Evolutionary conservation across 2,329 filamentous ascomycete genomes (phyloP), one percentile per base, ranked within the genome.

Genomic region (Paraphoma sp.): DNA sequence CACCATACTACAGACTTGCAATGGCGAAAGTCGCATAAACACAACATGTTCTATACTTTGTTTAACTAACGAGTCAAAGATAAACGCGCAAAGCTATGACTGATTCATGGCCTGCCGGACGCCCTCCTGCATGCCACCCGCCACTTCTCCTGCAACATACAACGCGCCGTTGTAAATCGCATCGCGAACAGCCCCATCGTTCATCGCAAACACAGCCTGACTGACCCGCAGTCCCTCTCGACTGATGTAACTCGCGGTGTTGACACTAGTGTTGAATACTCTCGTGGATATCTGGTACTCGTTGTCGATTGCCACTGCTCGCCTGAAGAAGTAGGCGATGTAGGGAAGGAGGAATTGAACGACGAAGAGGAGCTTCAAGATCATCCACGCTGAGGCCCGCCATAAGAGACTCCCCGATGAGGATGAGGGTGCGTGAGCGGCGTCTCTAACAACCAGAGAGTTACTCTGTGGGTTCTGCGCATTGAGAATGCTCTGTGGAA

Each of bases 111-210:
- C 33, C 85, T 57, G 86, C 82, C 1, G 80, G 81, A 36, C 81
- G 78, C 6, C 89, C 88, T 91, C 87, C 64, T 87, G 86, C 42
- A 92, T 78, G 0, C 89, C 90, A 12, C 86, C 87, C 1, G 86
- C 82, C 48, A 92, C 77, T 17, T 87, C 85, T 59, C 88, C 82
- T 1, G 89, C 74, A 66, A 86, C 83, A 86, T 88, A 92, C 3
- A 83, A 71, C 2, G 83, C 81, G 9, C 84, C 68, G 31, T 85
- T 83, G 16, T 83, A 80, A 18, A 90, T 70, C 3, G 81, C 78
- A 58, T 86, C 81, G 0, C 87, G 87, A n/a, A 90, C 76, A 57
- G 82, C 84, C 0, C 89, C 89, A 56, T 90, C 86, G 18, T 88
- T 85, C 76, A 90, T 82, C 44, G 82, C 83, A 56, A 82, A 82